Base-by-base conservation (phyloP, 345 rosid genomes). In the Carallia brachiata region DNA sequence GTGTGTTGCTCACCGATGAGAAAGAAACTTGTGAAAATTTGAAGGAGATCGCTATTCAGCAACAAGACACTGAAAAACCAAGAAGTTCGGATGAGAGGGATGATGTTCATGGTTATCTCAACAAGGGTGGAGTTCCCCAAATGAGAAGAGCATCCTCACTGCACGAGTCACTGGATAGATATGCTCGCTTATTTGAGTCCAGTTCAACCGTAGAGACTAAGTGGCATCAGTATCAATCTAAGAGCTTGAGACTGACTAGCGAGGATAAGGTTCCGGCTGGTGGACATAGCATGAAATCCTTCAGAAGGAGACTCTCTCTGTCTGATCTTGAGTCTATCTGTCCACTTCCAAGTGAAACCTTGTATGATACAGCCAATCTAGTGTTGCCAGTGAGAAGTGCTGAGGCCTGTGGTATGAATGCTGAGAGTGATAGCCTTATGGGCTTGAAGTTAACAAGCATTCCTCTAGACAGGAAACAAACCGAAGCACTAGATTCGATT, bases 291-390 rank as follows among this genome's bases (percentile, higher is more conserved):
- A 78, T 85, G 31, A 77, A 73, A 53, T 82, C 89, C 78, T 86
- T 84, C 76, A 77, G 85, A 67, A 81, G 99, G 76, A 76, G 90
- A 73, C 91, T 89, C 36, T 92, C 99, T 55, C 70, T 95, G 70
- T 85, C 97, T 19, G 93, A 90, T 65, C 84, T 87, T 40, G 97
- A 91, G 48, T 85, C 86, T 55, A 75, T 90, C 32, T 77, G 70
- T 77, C 83, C 85, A 58, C 70, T 91, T 65, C 64, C 88, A 28
- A 76, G 73, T 6, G 96, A 87, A 62, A 62, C 75, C 5, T 76
- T 87, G 52, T 63, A 61, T n/a, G 78, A 77, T 39, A 64, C 52
- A 52, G 34, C 77, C 47, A 58, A 62, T 39, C 78, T 77, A 37
- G 77, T 68, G 63, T 68, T 54, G 70, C 76, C 73, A 37, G 48